phyloP scores from a whole-genome alignment of 495 filamentous ascomycete species.

The Penicillium egyptiacum region DNA sequence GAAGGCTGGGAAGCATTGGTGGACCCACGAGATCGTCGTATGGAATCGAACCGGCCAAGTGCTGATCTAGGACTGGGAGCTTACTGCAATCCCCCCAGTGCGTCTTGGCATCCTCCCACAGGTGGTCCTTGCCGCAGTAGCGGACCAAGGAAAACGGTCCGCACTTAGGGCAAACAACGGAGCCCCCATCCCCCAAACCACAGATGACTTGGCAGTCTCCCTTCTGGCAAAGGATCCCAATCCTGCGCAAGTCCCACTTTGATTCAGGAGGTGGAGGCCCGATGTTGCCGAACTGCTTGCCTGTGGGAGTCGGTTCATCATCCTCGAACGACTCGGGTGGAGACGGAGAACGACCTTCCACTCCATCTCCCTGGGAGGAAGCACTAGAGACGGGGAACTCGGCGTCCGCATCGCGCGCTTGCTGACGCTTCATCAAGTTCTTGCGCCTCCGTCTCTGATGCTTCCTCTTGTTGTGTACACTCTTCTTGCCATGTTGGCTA shows the following conservation, averaged over 20 bases:
- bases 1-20: constrained; percentile 30
- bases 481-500: background rate
- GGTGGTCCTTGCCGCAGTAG: constrained; percentile 44
- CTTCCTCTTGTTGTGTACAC: background rate
- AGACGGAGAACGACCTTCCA: constrained; percentile 3
- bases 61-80: constrained; percentile 18
- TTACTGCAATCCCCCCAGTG: constrained; percentile 40
- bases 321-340: background rate
- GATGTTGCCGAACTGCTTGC: background rate
- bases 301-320: background rate
- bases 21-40: constrained; percentile 15
- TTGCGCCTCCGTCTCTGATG: background rate
- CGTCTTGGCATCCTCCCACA: constrained; percentile 31
- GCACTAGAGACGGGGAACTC: background rate
- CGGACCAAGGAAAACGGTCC: constrained; percentile 42
- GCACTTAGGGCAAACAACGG: constrained; percentile 44
- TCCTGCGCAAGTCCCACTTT: constrained; percentile 27
- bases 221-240: constrained; percentile 30
- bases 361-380: background rate
- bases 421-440: background rate
- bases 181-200: constrained; percentile 44
- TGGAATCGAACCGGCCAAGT: constrained; percentile 23
- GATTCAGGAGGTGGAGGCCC: background rate
- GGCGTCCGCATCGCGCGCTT: background rate
- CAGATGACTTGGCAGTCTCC: constrained; percentile 48